Percentiles rank a stretch among this genome's conserved stretches.
Conservation (phyloP, 352 stramenopile species). For the Phytophthora boehmeriae region DNA sequence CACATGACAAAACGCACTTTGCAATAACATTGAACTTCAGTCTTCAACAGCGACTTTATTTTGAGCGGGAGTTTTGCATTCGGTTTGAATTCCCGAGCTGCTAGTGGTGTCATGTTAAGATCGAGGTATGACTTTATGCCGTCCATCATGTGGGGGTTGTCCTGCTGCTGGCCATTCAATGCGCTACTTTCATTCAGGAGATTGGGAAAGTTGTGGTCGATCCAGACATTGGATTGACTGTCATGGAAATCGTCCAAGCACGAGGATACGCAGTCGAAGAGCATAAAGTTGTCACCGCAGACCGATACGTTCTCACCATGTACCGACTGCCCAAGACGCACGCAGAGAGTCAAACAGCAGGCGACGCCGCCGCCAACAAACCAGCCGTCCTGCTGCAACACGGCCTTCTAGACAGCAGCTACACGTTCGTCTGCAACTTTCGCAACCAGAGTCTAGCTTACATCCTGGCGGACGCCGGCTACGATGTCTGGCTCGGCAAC, state of each 20-base stretch:
- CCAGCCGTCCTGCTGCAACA: slow-evolving; percentile 51
- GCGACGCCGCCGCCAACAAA: slow-evolving; percentile 33
- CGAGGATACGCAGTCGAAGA: slow-evolving; percentile 53
- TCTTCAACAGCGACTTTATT: too few relatives aligned
- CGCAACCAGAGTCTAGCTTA: slow-evolving; percentile 56
- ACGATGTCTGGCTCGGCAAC: slow-evolving; percentile 71
- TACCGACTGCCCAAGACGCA: slow-evolving; percentile 57
- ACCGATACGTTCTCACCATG: slow-evolving; percentile 63
- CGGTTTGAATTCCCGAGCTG: too few relatives aligned
- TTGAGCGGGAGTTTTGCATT: too few relatives aligned
- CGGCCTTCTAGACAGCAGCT: slow-evolving; percentile 58
- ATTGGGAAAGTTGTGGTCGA: slow-evolving; percentile 26
- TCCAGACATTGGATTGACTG: slow-evolving; percentile 32
- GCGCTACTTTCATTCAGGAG: slow-evolving; percentile 8
- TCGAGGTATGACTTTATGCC: too few relatives aligned
- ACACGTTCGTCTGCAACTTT: slow-evolving; percentile 60
- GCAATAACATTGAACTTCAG: too few relatives aligned
- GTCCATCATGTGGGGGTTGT: background rate
- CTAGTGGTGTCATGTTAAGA: too few relatives aligned
- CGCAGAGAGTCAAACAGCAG: slow-evolving; percentile 30
- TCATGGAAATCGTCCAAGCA: slow-evolving; percentile 29
- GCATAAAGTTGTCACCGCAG: slow-evolving; percentile 45
- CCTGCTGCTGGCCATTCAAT: slow-evolving; percentile 3
- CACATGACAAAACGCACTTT: too few relatives aligned
- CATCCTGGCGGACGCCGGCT: slow-evolving; percentile 55